phyloP scores from a whole-genome alignment of 2,329 filamentous ascomycete genomes.

The Xylaria sp. region DNA sequence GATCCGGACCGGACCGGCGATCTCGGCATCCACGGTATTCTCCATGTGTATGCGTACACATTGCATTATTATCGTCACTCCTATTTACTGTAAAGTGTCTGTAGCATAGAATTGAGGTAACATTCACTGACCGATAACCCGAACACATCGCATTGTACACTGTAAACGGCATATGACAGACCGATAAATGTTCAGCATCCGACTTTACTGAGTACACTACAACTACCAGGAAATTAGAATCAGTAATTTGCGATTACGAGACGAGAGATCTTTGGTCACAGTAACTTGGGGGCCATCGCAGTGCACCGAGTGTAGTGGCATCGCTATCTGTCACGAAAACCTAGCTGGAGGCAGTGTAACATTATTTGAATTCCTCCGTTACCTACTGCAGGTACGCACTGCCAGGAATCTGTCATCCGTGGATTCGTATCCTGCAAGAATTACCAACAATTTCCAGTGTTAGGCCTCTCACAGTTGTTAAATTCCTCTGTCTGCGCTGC shows the following conservation, averaged over 20 bases:
- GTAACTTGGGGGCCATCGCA: neutral
- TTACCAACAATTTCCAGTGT: neutral
- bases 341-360: neutral
- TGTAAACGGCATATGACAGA: too few species aligned
- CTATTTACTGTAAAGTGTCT: neutral
- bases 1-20: neutral
- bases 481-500: neutral
- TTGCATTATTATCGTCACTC: neutral
- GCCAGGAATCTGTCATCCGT: neutral
- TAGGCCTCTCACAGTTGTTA: neutral
- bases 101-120: neutral
- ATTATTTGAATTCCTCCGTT: constrained; percentile 2
- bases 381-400: neutral
- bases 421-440: neutral
- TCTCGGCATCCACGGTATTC: neutral
- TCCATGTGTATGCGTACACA: too few species aligned
- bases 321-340: neutral
- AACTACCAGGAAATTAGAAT: neutral
- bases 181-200: constrained; percentile 7
- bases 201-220: neutral
- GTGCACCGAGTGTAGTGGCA: neutral
- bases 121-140: too few species aligned
- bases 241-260: neutral
- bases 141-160: too few species aligned
- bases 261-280: neutral